Conservation (phyloP, 208 protist genomes). For the Leishmania braziliensis region DNA sequence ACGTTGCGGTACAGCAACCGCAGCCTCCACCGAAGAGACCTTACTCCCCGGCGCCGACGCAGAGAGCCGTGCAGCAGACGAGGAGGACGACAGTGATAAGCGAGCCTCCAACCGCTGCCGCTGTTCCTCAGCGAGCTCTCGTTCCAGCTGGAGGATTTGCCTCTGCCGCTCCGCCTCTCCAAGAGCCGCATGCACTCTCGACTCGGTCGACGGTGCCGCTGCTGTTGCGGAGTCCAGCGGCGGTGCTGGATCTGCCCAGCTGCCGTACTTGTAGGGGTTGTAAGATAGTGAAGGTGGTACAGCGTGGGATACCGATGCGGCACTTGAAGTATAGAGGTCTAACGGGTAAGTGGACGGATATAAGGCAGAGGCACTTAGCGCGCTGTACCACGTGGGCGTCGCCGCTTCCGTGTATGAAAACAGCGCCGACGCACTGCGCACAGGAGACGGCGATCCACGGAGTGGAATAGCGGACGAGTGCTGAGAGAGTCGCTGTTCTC, state of each 20-base stretch:
- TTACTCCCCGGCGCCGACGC: not conserved
- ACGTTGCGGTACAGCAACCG: not conserved
- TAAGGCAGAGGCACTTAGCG: not conserved
- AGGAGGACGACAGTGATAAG: constrained; percentile 5
- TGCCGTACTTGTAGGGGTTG: not conserved
- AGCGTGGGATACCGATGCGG: not conserved
- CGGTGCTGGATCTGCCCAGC: not conserved
- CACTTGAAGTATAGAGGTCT: not conserved
- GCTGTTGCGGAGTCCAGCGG: not conserved
- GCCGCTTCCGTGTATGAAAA: not conserved
- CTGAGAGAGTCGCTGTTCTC: not conserved
- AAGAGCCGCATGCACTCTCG: not conserved
- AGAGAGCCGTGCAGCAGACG: not conserved
- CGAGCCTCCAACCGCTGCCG: constrained; percentile 22
- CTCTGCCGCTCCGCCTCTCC: constrained; percentile 26
- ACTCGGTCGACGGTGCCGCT: constrained; percentile 3
- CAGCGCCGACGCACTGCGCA: not conserved
- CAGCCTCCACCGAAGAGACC: not conserved
- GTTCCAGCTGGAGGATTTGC: constrained; percentile 28
- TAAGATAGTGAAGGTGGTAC: not conserved
- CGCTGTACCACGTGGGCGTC: constrained; percentile 19
- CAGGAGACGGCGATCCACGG: constrained; percentile 8
- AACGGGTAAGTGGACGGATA: constrained; percentile 16
- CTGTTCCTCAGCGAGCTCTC: constrained; percentile 31
- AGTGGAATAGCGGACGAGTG: constrained; percentile 1